Evolutionary conservation across 805 yeast species (phyloP), one percentile per base, ranked within the genome.

Genomic region (Maudiozyma serrabonitensis): DNA sequence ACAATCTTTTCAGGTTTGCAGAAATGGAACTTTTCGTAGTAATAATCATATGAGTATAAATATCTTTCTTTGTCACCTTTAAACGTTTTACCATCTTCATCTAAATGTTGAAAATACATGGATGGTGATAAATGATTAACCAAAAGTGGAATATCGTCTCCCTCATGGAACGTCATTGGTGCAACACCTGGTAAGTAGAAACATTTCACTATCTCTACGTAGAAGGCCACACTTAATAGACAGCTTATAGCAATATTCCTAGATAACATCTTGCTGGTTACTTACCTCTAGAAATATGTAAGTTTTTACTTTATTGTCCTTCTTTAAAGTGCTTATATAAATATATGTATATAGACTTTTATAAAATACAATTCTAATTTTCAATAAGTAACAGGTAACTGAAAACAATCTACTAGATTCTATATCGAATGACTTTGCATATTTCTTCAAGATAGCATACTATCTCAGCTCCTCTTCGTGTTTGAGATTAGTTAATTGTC

Each of bases 141-240:
- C 46, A 84, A 71, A 48, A 93, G 70, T 15, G 91, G 87, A 46
- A 93, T 81, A 2, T 61, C 56, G 48, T 90, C 95, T 46, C 82
- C 88, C 52, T 78, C 74, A 43, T 75, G 72, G 63, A 91, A 93
- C 46, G 91, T 84, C 1, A 95, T 86, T 18, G 99, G 98, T 0
- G 98, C 96, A 23, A 89, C 93, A 8, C 98, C 98, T 0, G 98
- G 98, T 49, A 93, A 73, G 63, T 93, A 91, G 69, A 93, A 91
- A 2, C 83, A 95, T 41, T 55, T 44, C 2, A 52, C 40, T 19
- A 46, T 19, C 16, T 58, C 41, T 19, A 53, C 23, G 9, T 44
- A 48, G 26, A 51, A 43, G 8, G 48, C 41, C 39, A 45, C 34
- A 12, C 48, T 21, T 28, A 50, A 32, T 15, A 50, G 32, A 18